Evolutionary conservation across 2,329 filamentous ascomycete genomes (phyloP).

Genomic region (Coccinonectria pachysandricola): DNA sequence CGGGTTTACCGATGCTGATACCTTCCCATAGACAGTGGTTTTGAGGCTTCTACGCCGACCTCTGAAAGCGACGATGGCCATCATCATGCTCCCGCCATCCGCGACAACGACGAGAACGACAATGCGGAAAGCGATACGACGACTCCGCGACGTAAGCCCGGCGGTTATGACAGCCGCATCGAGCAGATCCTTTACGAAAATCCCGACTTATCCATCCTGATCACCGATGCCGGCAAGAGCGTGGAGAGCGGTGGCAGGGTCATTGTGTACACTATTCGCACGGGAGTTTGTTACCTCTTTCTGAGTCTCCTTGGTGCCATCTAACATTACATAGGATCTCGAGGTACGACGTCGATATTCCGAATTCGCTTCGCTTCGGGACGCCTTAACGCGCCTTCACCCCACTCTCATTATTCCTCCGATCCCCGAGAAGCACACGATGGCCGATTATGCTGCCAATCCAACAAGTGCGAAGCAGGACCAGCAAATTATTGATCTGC

Average conservation of each 20-base stretch:
- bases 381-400: constrained; percentile 82
- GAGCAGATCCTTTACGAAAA: constrained; percentile 97
- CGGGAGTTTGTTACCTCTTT: constrained; percentile 54
- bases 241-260: constrained; percentile 82
- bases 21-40: constrained; percentile 26
- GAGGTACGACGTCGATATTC: constrained; percentile 94
- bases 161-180: constrained; percentile 87
- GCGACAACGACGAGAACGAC: constrained; percentile 37
- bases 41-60: constrained; percentile 60
- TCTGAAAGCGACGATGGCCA: constrained; percentile 59
- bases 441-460: constrained; percentile 97
- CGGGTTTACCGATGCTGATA: no score
- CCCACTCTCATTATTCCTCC: constrained; percentile 92
- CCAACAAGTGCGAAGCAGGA: constrained; percentile 98
- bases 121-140: constrained; percentile 31
- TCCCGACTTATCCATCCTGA: constrained; percentile 78
- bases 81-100: constrained; percentile 25
- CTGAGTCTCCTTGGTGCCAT: background rate
- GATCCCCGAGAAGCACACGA: constrained; percentile 96
- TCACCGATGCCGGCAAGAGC: constrained; percentile 93
- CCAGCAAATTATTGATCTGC: constrained; percentile 87
- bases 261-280: constrained; percentile 95
- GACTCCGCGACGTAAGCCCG: constrained; percentile 58
- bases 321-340: constrained; percentile 56
- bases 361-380: constrained; percentile 84